phyloP scores from a whole-genome alignment of 2,329 filamentous ascomycete species.

The Mycosphaerelloides madeirae region DNA sequence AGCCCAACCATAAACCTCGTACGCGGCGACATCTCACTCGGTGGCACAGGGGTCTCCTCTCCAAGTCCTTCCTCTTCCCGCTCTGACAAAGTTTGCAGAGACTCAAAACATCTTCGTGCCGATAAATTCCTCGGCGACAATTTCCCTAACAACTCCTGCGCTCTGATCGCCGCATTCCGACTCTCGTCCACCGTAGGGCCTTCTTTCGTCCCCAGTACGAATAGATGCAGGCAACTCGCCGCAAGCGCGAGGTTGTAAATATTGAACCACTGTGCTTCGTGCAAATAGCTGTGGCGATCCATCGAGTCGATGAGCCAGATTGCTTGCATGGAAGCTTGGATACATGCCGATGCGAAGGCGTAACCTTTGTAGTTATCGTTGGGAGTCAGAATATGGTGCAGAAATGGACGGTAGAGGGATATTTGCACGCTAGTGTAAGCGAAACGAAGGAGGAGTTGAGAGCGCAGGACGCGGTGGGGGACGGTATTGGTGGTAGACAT shows the following conservation, averaged over 20 bases:
- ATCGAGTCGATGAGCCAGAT: slow-evolving; percentile 20
- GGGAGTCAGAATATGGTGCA: slow-evolving; percentile 16
- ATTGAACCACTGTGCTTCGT: slow-evolving; percentile 18
- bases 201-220: slow-evolving; percentile 15
- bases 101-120: slow-evolving; percentile 1
- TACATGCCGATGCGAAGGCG: slow-evolving; percentile 18
- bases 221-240: slow-evolving; percentile 16
- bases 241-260: slow-evolving; percentile 14
- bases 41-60: not conserved
- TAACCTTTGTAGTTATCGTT: slow-evolving; percentile 18
- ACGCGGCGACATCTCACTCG: not conserved
- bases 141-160: slow-evolving; percentile 4
- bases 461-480: slow-evolving; percentile 1
- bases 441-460: slow-evolving; percentile 20
- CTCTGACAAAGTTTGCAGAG: not conserved
- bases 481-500: not conserved
- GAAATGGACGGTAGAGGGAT: slow-evolving; percentile 22
- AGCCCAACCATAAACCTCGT: slow-evolving; percentile 1
- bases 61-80: not conserved
- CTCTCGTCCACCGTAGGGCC: slow-evolving; percentile 16
- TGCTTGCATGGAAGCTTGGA: slow-evolving; percentile 21
- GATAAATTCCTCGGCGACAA: slow-evolving; percentile 1
- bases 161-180: not conserved
- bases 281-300: slow-evolving; percentile 15
- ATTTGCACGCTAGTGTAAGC: slow-evolving; percentile 19